Evolutionary conservation across 225 moss, liverwort and hornwort genomes (phyloP).

Genomic region (Climacium dendroides): DNA sequence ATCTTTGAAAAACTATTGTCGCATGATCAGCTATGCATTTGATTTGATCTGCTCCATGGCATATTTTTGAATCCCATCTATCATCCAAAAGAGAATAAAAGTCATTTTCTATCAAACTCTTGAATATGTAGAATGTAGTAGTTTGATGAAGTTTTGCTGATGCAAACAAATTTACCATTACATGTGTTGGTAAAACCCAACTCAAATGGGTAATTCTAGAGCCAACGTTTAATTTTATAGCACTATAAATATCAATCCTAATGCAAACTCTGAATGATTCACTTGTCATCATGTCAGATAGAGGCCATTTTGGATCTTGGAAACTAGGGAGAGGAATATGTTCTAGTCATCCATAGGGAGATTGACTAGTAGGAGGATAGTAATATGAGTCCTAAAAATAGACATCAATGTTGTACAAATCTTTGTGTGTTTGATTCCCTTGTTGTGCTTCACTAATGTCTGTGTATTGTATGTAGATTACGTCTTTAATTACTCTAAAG

Average conservation of each 20-base stretch:
- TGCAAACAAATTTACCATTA: background rate
- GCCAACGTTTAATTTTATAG: background rate
- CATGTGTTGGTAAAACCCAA: background rate
- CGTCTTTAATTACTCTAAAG: background rate
- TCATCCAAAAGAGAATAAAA: background rate
- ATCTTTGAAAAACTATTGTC: too few species aligned
- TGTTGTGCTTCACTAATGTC: background rate
- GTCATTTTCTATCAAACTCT: background rate
- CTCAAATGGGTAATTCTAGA: background rate
- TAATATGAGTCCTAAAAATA: background rate
- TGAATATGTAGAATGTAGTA: background rate
- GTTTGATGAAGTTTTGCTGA: background rate
- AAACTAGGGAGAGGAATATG: background rate
- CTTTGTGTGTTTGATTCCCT: background rate
- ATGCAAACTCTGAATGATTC: background rate
- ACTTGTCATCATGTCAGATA: background rate
- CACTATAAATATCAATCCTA: accelerated
- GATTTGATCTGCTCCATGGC: background rate
- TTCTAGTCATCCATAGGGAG: background rate
- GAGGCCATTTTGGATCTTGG: background rate
- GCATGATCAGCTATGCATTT: background rate
- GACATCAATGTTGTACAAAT: background rate
- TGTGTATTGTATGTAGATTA: background rate
- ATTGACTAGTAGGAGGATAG: background rate
- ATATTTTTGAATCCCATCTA: background rate